Evolutionary conservation across 768 basidiomycete genomes (phyloP).

Genomic region (Suillus alpinus): DNA sequence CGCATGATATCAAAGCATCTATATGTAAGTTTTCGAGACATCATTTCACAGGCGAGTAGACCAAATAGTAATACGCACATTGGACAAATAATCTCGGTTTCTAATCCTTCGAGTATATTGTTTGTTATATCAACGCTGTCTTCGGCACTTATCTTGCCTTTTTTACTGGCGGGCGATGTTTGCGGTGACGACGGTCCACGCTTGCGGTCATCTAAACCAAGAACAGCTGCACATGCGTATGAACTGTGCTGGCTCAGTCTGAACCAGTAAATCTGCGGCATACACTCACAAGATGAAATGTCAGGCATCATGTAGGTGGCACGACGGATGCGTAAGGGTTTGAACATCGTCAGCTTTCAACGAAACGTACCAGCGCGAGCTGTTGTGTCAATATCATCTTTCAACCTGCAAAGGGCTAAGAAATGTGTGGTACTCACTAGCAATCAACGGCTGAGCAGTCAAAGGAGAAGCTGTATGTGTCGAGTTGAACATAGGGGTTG

Average conservation of each 20-base stretch:
- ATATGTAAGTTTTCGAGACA: not conserved
- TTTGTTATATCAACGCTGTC: slow-evolving; percentile 7
- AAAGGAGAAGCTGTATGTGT: not conserved
- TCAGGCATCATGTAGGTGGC: not conserved
- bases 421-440: not conserved
- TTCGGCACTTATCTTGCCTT: slow-evolving; percentile 44
- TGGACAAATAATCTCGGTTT: slow-evolving; percentile 66
- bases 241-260: not conserved
- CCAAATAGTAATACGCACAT: slow-evolving; percentile 49
- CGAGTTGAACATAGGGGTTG: not conserved
- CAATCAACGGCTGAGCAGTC: not conserved
- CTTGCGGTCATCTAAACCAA: not conserved
- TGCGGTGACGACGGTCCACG: slow-evolving; percentile 7
- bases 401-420: not conserved
- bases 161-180: slow-evolving; percentile 27
- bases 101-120: slow-evolving; percentile 44
- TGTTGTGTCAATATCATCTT: not conserved
- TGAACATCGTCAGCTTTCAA: not conserved
- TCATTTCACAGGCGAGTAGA: slow-evolving; percentile 3
- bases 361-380: not conserved
- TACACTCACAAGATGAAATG: not conserved
- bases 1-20: slow-evolving; percentile 76
- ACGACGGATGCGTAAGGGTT: not conserved
- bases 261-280: not conserved
- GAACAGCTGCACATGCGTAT: not conserved